phyloP scores from a whole-genome alignment of 306 rosid genomes.

The Begonia masoniana region DNA sequence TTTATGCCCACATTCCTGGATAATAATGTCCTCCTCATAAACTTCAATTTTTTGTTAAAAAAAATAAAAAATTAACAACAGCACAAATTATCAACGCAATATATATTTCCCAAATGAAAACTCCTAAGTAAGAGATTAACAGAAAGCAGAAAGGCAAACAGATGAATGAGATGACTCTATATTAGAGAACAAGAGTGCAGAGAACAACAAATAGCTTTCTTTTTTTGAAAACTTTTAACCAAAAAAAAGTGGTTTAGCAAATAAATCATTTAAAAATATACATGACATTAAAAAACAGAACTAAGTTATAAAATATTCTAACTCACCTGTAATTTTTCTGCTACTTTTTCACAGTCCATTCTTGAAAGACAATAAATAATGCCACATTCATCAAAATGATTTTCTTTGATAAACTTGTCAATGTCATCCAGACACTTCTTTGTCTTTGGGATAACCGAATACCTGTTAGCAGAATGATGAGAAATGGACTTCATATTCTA shows the following conservation, averaged over 20 bases:
- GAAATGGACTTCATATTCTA: not conserved
- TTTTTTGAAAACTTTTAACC: too few relatives aligned
- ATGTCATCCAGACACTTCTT: conserved; percentile 87
- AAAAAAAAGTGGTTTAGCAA: too few relatives aligned
- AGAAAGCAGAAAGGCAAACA: too few relatives aligned
- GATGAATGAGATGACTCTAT: too few relatives aligned
- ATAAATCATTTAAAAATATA: not conserved
- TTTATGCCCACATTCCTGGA: conserved; percentile 91
- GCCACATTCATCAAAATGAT: conserved; percentile 88
- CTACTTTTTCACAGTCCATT: conserved; percentile 97
- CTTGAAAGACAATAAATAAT: conserved; percentile 94
- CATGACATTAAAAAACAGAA: conserved; percentile 8
- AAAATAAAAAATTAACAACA: too few relatives aligned
- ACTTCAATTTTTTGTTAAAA: too few relatives aligned
- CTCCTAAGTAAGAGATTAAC: too few relatives aligned
- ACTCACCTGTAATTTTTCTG: conserved; percentile 84
- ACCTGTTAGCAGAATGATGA: conserved; percentile 30
- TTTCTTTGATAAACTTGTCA: conserved; percentile 75
- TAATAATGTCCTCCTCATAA: not conserved
- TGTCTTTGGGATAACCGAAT: conserved; percentile 79
- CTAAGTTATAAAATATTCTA: conserved; percentile 5
- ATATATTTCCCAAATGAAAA: too few relatives aligned
- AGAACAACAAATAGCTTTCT: too few relatives aligned
- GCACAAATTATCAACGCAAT: too few relatives aligned
- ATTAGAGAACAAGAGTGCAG: too few relatives aligned